Evolutionary conservation across 192 early-diverging fungal species (phyloP), one percentile per base, ranked within the genome.

Genomic region (Cladochytrium replicatum): DNA sequence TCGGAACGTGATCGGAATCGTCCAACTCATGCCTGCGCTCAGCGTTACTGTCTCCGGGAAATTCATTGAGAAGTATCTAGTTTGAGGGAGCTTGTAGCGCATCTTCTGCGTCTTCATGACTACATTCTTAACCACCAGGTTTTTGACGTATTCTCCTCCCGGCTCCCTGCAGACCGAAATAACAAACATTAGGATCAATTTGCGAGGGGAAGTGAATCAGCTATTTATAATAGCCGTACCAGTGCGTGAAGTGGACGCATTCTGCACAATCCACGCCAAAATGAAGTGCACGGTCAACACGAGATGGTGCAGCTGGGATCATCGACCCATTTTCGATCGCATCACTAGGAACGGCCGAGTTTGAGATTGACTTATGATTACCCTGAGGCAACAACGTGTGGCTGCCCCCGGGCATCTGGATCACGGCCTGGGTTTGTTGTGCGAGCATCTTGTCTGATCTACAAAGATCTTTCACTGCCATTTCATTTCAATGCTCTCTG

Each of bases 61-160:
- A 25, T 78, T 69, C 60, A 78, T 65, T 19, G 70, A 72, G 49
- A 78, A 78, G 53, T 71, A 73, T 41, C 61, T 49, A 4, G 75
- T 76, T 58, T 71, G 48, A n/a, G 75, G 75, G 3, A 78, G 62
- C 29, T 66, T 67, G 58, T 78, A 78, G 51, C 61, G 64, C 44
- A 78, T 78, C 53, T 78, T 78, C 48, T 77, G 75, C 2, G 75
- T 78, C 37, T 76, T 76, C 74, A 76, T 76, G 39, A 67, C 69
- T 6, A 76, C 74, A 44, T 76, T 76, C 40, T 76, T 76, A 31
- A 76, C 55, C 25, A 64, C 42, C 4, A 76, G 48, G 5, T 61
- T 31, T 46, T 76, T 74, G 40, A 72, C 46, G 39, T 76, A 60
- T 50, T 76, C 74, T 29, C 74, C 74, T 50, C 74, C 74, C 31